Percentiles rank a stretch among this genome's conserved stretches.
phyloP scores from a whole-genome alignment of 495 filamentous ascomycete genomes.

The Hypomontagnella monticulosa region DNA sequence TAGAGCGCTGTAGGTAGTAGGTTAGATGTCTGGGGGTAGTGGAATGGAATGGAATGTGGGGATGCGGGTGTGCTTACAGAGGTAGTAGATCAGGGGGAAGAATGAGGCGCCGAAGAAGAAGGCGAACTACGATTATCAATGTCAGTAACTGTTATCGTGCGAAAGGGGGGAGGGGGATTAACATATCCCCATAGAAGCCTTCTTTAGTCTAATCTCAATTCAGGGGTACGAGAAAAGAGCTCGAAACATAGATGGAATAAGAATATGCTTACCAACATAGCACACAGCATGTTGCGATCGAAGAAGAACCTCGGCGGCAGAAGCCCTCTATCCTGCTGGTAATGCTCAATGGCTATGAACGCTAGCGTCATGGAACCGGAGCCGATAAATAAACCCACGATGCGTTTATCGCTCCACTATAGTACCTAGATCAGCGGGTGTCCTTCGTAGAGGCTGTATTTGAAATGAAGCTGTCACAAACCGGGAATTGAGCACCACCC shows the following conservation, averaged over 20 bases:
- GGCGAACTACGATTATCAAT: conserved; percentile 54
- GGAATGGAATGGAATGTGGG: background rate
- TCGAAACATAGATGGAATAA: conserved; percentile 10
- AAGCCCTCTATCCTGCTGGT: conserved; percentile 61
- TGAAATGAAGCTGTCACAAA: conserved; percentile 47
- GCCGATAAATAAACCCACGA: conserved; percentile 57
- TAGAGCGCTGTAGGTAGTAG: conserved; percentile 65
- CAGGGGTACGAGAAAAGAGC: background rate
- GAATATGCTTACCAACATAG: conserved; percentile 50
- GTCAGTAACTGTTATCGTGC: conserved; percentile 44
- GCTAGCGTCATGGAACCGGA: conserved; percentile 56
- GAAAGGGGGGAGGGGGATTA: conserved; percentile 48
- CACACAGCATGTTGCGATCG: conserved; percentile 62
- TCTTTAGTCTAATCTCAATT: conserved; percentile 48
- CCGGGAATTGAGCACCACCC: conserved; percentile 64
- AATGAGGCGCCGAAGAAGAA: conserved; percentile 71
- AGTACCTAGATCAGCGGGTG: conserved; percentile 11
- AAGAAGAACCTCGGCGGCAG: conserved; percentile 67
- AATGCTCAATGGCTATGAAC: conserved; percentile 62
- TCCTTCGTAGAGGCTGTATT: conserved; percentile 10
- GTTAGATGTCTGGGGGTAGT: background rate
- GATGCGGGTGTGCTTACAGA: conserved; percentile 57
- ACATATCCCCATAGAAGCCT: conserved; percentile 46
- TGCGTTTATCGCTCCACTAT: conserved; percentile 31
- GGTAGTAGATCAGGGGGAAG: conserved; percentile 74